A percentile compares a stretch with the other conserved stretches of the same genome.
phyloP scores from a whole-genome alignment of 768 basidiomycete genomes.

The Polyporus arcularius region DNA sequence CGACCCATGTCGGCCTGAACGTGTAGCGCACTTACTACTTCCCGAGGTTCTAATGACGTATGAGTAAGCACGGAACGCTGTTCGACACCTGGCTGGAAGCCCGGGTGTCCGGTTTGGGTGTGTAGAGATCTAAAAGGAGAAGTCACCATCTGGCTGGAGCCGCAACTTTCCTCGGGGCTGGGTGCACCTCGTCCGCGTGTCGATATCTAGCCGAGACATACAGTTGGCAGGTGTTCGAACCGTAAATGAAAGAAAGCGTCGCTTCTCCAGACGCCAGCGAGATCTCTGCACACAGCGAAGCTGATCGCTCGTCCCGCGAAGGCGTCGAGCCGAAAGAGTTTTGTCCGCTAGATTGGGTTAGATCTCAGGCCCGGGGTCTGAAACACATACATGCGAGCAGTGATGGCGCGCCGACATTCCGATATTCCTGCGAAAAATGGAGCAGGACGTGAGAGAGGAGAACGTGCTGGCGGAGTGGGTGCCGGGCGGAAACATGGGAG shows the following conservation, averaged over 20 bases:
- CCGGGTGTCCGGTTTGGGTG: not conserved
- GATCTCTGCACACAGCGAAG: not conserved
- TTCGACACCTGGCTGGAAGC: not conserved
- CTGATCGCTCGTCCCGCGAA: constrained; percentile 5
- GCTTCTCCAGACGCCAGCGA: not conserved
- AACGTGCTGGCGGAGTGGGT: not conserved
- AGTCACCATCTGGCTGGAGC: not conserved
- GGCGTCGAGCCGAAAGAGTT: not conserved
- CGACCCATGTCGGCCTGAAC: too few relatives aligned
- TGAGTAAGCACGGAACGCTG: not conserved
- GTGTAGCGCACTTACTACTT: too few relatives aligned
- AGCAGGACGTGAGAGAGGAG: not conserved
- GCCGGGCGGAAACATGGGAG: not conserved
- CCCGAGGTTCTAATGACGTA: not conserved
- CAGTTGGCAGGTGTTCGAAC: not conserved
- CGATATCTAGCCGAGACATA: not conserved
- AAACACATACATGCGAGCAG: not conserved
- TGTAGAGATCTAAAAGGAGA: not conserved
- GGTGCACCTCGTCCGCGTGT: not conserved
- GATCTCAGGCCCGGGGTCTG: not conserved
- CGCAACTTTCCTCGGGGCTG: not conserved
- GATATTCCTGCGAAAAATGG: not conserved
- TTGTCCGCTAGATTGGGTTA: constrained; percentile 13
- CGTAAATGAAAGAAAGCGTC: not conserved
- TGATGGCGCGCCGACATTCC: not conserved